Evolutionary conservation across 1,284 basidiomycete genomes (phyloP).

Genomic region (Pseudozyma tsukubaensis): DNA sequence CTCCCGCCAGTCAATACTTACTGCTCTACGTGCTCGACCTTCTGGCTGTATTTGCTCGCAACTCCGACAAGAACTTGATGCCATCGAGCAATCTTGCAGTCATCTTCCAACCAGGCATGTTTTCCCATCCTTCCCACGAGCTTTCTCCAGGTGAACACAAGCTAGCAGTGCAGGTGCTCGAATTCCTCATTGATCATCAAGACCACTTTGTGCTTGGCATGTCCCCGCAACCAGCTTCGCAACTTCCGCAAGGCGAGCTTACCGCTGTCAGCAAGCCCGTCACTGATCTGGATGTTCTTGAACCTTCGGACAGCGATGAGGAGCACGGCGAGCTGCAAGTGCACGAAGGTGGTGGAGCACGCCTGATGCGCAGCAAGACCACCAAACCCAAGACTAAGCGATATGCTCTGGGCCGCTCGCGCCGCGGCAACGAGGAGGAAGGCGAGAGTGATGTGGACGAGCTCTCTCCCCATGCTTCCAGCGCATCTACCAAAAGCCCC

Average conservation of each 20-base stretch:
- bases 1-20: slow-evolving; percentile 89
- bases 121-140: slow-evolving; percentile 83
- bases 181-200: slow-evolving; percentile 83
- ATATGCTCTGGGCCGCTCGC: slow-evolving; percentile 20
- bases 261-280: slow-evolving; percentile 56
- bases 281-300: slow-evolving; percentile 37
- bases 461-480: slow-evolving; percentile 19
- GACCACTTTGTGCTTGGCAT: slow-evolving; percentile 66
- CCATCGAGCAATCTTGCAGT: slow-evolving; percentile 78
- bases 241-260: slow-evolving; percentile 55
- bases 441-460: slow-evolving; percentile 28
- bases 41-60: slow-evolving; percentile 90
- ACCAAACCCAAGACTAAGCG: slow-evolving; percentile 37
- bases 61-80: slow-evolving; percentile 93
- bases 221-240: slow-evolving; percentile 56
- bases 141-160: slow-evolving; percentile 76
- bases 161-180: slow-evolving; percentile 87
- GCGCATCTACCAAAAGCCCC: slow-evolving; percentile 26
- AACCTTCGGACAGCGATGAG: slow-evolving; percentile 67
- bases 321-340: slow-evolving; percentile 63
- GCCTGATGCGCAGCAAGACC: slow-evolving; percentile 49
- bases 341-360: slow-evolving; percentile 66
- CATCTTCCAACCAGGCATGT: slow-evolving; percentile 70
- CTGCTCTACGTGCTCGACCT: slow-evolving; percentile 95
- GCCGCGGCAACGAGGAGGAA: slow-evolving; percentile 17